Conservation (phyloP, 2,329 filamentous ascomycete species). For the Blastomyces gilchristii region DNA sequence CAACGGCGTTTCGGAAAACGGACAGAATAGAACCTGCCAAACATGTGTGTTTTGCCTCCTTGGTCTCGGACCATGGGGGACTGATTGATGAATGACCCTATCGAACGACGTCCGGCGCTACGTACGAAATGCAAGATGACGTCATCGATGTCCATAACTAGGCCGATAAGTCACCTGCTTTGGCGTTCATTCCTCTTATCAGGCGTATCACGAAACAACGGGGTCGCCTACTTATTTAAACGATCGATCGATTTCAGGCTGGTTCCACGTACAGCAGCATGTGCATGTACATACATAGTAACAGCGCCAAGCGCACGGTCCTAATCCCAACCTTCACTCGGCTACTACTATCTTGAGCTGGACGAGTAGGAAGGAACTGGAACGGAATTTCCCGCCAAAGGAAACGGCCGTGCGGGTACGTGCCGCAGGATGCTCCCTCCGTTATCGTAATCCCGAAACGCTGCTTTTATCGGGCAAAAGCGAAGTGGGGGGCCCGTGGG, state of each 20-base stretch:
- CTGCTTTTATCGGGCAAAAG: too few relatives aligned
- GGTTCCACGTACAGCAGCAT: neutral
- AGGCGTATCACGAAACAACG: neutral
- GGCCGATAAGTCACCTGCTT: too few relatives aligned
- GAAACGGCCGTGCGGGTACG: neutral
- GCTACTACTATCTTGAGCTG: neutral
- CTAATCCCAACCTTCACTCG: neutral
- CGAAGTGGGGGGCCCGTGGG: neutral
- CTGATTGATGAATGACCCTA: too few relatives aligned
- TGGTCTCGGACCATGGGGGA: too few relatives aligned
- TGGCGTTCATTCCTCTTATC: too few relatives aligned
- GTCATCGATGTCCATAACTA: neutral
- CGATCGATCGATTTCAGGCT: neutral
- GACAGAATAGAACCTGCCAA: too few relatives aligned
- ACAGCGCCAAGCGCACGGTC: neutral
- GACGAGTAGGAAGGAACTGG: neutral
- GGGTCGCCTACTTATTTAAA: neutral
- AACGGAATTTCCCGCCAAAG: neutral
- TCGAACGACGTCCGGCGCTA: too few relatives aligned
- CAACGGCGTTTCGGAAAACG: too few relatives aligned
- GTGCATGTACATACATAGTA: neutral
- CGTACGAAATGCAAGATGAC: neutral
- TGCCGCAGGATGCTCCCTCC: too few relatives aligned
- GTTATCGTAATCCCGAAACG: too few relatives aligned
- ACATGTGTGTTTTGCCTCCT: too few relatives aligned